phyloP scores from a whole-genome alignment of 2,329 filamentous ascomycete species.

The Epichloe sp. region DNA sequence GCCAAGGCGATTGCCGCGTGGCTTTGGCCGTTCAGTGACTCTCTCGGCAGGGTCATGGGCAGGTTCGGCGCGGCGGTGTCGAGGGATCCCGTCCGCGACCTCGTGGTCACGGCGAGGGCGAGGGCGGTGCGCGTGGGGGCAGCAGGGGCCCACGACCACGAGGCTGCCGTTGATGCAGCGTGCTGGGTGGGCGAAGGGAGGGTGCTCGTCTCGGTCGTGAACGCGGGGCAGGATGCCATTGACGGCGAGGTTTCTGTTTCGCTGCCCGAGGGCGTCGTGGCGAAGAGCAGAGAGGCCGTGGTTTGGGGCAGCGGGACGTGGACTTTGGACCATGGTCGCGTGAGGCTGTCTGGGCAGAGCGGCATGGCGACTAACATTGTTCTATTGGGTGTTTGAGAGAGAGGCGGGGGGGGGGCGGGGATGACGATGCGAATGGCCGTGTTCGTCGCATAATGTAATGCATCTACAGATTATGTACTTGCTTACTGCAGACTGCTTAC shows the following conservation, averaged over 20 bases:
- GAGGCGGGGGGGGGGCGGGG: too few relatives aligned
- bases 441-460: not conserved
- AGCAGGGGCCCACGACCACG: not conserved
- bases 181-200: constrained; percentile 10
- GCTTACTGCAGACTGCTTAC: not conserved
- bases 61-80: constrained; percentile 25
- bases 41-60: constrained; percentile 26
- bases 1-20: constrained; percentile 30
- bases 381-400: constrained; percentile 3
- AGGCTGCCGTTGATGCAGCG: constrained; percentile 11
- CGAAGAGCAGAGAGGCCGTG: constrained; percentile 4
- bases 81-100: constrained; percentile 21
- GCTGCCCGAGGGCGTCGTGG: constrained; percentile 6
- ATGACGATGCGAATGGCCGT: not conserved
- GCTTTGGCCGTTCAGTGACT: constrained; percentile 28
- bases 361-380: constrained; percentile 15
- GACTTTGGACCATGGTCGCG: constrained; percentile 4
- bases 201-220: constrained; percentile 13
- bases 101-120: constrained; percentile 21
- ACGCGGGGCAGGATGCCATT: constrained; percentile 11
- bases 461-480: not conserved
- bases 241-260: constrained; percentile 6
- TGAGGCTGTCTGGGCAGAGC: constrained; percentile 5
- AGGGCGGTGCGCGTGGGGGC: constrained; percentile 6
- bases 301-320: constrained; percentile 12